Evolutionary conservation across 768 basidiomycete genomes (phyloP).

Genomic region (Sporobolomyces roseus): DNA sequence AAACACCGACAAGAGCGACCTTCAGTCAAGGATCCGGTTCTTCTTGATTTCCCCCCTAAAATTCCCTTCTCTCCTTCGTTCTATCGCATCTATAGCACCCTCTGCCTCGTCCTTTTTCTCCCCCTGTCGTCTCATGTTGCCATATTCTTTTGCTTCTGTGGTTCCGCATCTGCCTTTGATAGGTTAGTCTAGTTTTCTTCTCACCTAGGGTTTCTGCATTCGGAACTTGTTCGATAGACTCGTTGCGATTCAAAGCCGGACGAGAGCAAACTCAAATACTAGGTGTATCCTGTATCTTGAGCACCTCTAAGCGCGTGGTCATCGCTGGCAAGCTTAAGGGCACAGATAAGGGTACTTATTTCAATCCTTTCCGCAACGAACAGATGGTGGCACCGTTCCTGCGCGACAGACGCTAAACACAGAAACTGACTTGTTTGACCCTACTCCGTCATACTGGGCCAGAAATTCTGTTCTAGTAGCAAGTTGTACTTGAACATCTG

Average conservation of each 20-base stretch:
- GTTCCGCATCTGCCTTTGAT: background rate
- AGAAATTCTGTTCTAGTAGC: slow-evolving; percentile 33
- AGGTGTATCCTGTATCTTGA: too few species aligned
- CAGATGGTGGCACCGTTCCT: too few species aligned
- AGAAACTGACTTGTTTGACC: too few species aligned
- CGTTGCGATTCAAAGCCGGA: too few species aligned
- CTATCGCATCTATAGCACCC: background rate
- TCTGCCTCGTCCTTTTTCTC: background rate
- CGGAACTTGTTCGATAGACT: too few species aligned
- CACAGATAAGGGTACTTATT: too few species aligned
- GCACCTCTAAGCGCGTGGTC: too few species aligned
- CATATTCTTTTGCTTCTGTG: background rate
- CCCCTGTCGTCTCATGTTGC: background rate
- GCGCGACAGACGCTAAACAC: too few species aligned
- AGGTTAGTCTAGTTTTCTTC: background rate
- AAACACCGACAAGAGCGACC: slow-evolving; percentile 40
- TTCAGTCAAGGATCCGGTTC: slow-evolving; percentile 29
- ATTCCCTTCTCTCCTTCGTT: background rate
- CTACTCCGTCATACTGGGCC: slow-evolving; percentile 28
- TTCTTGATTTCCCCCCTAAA: background rate
- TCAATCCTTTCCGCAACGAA: too few species aligned
- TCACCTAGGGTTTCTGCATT: too few species aligned
- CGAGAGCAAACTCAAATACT: too few species aligned
- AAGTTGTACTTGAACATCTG: slow-evolving; percentile 38
- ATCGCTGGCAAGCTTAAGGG: too few species aligned